Percentiles rank a stretch among this genome's conserved stretches.
Conservation (phyloP, 305 asterid genomes). For the Fraxinus greggii region DNA sequence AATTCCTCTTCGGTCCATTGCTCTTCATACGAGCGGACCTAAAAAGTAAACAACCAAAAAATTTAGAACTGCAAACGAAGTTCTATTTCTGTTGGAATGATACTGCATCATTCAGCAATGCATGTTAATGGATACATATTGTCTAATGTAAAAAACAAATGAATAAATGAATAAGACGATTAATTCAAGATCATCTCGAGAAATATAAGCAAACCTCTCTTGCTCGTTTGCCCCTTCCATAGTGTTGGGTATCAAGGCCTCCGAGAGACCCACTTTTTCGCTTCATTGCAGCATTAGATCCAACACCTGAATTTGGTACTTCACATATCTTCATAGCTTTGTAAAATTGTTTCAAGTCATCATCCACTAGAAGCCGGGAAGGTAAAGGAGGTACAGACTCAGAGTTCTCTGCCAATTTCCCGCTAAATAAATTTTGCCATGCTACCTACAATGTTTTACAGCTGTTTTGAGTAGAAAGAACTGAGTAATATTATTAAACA, state of each 20-base stretch:
- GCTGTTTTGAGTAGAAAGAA: slow-evolving; percentile 19
- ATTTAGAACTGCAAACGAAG: slow-evolving; percentile 7
- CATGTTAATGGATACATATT: slow-evolving; percentile 6
- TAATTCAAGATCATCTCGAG: slow-evolving; percentile 8
- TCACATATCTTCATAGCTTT: slow-evolving; percentile 87
- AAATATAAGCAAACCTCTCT: slow-evolving; percentile 72
- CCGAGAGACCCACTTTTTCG: slow-evolving; percentile 79
- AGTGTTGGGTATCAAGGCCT: slow-evolving; percentile 87
- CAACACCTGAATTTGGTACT: slow-evolving; percentile 41
- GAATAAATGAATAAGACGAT: slow-evolving; percentile 1
- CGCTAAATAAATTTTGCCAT: slow-evolving; percentile 65
- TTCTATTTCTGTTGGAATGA: neutral
- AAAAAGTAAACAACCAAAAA: slow-evolving; percentile 30
- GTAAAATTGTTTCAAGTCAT: slow-evolving; percentile 74
- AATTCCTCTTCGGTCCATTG: slow-evolving; percentile 98
- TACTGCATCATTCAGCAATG: neutral
- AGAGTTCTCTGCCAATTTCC: slow-evolving; percentile 43
- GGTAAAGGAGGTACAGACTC: slow-evolving; percentile 70
- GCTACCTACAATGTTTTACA: slow-evolving; percentile 45
- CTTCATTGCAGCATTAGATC: slow-evolving; percentile 62
- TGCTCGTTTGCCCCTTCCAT: slow-evolving; percentile 99
- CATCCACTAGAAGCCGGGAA: slow-evolving; percentile 78
- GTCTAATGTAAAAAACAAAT: neutral
- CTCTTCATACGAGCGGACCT: slow-evolving; percentile 99
- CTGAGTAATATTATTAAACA: neutral